Base-by-base conservation (phyloP, 495 filamentous ascomycete genomes). In the Penicillium bialowiezense region DNA sequence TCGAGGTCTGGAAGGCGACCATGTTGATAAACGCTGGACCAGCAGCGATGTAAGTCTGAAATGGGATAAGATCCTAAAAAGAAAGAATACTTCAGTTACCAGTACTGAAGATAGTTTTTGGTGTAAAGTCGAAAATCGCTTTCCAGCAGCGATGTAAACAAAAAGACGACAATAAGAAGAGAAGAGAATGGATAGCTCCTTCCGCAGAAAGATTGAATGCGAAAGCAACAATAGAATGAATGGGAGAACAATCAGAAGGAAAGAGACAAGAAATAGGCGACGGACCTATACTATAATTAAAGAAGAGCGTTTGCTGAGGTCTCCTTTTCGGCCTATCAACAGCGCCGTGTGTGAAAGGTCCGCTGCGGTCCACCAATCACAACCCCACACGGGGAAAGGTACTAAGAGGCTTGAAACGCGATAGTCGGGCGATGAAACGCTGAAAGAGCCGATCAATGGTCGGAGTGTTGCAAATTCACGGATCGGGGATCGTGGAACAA, bases 11-110 rank as follows among this genome's bases (percentile, higher is more conserved):
- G 19, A 64, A 48, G 18, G 34, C 39, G 44, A 57, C 54, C 64
- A 68, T 66, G 38, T 47, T 67, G 52, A 56, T 59, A 57, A 64
- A 60, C 54, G 59, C 68, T 70, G 70, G 47, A 48, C 70, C 70
- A 44, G 70, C 70, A 71, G 66, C 59, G 62, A 64, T 19, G 43
- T 10, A 18, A 17, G 20, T 38, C 5, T 17, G 21, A 41, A 17
- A 50, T 24, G 26, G 44, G 31, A 54, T 35, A 32, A 32, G 7
- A 7, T 24, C 54, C 44, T 44, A 26, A 40, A 38, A 41, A 49
- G 39, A 26, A 47, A 36, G 41, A 44, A 42, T 40, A 43, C 24
- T 68, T 70, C 67, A 70, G 67, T 53, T 62, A 59, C 65, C 67
- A 54, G 65, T 48, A 64, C 63, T 63, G 67, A 58, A 48, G 38